Evolutionary conservation across 2,329 filamentous ascomycete species (phyloP).

Genomic region (Colletotrichum salicis): DNA sequence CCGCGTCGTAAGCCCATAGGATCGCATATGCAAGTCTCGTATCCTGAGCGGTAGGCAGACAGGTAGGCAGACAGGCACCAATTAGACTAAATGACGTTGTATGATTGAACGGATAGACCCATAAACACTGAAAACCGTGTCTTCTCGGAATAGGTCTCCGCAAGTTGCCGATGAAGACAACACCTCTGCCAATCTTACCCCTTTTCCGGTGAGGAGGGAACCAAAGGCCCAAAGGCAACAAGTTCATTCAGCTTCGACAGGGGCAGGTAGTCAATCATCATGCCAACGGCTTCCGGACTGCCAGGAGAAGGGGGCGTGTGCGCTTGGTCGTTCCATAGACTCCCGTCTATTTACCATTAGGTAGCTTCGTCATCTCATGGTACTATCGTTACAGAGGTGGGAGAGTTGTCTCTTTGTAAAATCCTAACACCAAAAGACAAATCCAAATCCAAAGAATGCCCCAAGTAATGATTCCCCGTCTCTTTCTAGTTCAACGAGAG

Average conservation of each 20-base stretch:
- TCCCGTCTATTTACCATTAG: constrained; percentile 28
- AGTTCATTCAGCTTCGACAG: background rate
- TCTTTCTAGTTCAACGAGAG: constrained; percentile 1
- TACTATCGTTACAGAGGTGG: constrained; percentile 31
- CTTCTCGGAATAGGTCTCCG: background rate
- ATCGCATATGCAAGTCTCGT: constrained; percentile 4
- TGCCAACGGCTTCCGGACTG: background rate
- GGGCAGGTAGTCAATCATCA: background rate
- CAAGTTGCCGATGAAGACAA: background rate
- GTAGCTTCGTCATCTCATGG: constrained; percentile 32
- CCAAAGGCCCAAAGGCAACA: background rate
- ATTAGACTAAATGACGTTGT: background rate
- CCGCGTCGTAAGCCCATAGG: background rate
- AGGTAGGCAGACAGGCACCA: background rate
- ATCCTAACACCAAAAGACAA: constrained; percentile 12
- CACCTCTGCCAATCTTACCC: background rate
- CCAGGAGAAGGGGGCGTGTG: no score
- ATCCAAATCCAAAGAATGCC: constrained; percentile 6
- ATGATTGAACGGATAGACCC: background rate
- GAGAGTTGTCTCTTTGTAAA: constrained; percentile 28
- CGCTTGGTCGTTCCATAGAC: background rate
- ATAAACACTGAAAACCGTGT: background rate
- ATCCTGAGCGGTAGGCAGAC: background rate
- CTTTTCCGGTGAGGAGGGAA: background rate
- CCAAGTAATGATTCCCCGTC: background rate